phyloP scores from a whole-genome alignment of 208 protist genomes.

The Leishmania lainsoni region DNA sequence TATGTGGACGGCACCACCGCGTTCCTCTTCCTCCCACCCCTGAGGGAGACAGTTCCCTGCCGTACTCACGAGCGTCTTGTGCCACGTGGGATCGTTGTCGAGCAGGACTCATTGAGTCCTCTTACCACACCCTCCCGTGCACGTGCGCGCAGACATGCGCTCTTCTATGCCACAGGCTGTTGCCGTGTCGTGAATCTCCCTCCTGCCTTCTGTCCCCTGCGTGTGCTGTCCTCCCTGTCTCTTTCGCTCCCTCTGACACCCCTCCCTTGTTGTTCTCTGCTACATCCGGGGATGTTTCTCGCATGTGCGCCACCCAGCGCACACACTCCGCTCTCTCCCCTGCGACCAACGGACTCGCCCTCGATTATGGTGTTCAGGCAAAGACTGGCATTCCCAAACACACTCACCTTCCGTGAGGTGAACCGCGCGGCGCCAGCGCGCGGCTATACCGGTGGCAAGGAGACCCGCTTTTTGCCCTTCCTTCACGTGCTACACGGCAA shows the following conservation, averaged over 20 bases:
- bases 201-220: not conserved
- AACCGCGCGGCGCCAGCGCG: conserved; percentile 30
- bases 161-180: not conserved
- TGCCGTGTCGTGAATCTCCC: not conserved
- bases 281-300: not conserved
- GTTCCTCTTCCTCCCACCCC: not conserved
- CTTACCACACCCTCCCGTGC: not conserved
- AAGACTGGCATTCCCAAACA: conserved; percentile 44
- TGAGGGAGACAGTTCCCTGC: not conserved
- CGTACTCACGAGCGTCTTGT: not conserved
- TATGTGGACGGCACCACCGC: not conserved
- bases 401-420: conserved; percentile 37
- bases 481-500: conserved; percentile 18
- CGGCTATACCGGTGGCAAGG: conserved; percentile 45
- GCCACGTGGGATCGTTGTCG: no score
- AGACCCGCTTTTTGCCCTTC: conserved; percentile 46
- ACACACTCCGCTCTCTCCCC: not conserved
- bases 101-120: not conserved
- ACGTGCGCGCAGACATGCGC: not conserved
- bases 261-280: not conserved
- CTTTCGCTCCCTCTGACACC: not conserved
- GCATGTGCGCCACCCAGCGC: not conserved
- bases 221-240: not conserved
- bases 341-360: not conserved
- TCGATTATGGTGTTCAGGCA: conserved; percentile 38